Base-by-base conservation (phyloP, 2,329 filamentous ascomycete species). In the Blastomyces percursus region DNA sequence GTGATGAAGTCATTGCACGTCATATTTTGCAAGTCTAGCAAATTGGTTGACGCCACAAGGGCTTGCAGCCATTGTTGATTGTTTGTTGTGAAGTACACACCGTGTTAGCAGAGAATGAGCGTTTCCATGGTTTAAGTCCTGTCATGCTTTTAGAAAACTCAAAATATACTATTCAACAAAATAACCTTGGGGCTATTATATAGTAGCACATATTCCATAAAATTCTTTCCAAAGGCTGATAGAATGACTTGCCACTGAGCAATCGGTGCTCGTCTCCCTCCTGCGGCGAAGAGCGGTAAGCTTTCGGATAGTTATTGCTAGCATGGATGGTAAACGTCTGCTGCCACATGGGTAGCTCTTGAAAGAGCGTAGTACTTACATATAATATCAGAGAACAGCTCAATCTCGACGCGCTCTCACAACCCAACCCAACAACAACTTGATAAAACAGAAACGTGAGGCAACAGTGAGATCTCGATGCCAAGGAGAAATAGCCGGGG, bases 1-100 rank as follows among this genome's bases (percentile, higher is more conserved):
- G 9, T 38, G 16, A 58, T 58, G 55, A 58, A 44, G 55, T 58
- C 55, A 58, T 58, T 35, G 32, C 35, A 42, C 55, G 55, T 58
- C 55, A 58, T 58, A 58, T 42, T 19, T 19, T 30, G 16, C 14
- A 14, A 12, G 46, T 12, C 21, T 11, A 24, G 24, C 54, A 52
- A 52, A 57, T 57, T 19, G 54, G 55, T 9, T 24, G 40, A 46
- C 35, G 55, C 35, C 55, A 57, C 54, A 57, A 12, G n/a, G 12
- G n/a, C 42, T 16, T 38, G 12, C 9, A 55, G 27, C 27, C 21
- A 27, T 14, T 35, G 12, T 7, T 24, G 5, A 8, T 57, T 42
- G 9, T 58, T 30, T 44, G 38, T 27, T 44, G 24, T 58, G 38
- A 42, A 58, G 14, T 7, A 14, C 52, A 14, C 30, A 21, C 11